Evolutionary conservation across 73 alveolate species (phyloP).

Genomic region (Tetrahymena elliotti): DNA sequence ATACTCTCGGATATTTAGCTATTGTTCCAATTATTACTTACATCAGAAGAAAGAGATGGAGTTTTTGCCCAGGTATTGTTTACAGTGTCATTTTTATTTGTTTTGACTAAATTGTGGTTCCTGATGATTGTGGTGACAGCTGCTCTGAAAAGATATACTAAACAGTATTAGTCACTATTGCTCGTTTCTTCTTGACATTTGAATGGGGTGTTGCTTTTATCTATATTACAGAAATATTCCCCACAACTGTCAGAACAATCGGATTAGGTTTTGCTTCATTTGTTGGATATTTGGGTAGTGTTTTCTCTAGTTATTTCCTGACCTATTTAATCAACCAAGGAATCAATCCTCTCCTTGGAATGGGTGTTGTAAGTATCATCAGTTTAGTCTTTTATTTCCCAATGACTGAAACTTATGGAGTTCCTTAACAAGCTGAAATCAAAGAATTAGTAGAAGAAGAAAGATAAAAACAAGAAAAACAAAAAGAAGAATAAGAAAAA

Average conservation of each 20-base stretch:
- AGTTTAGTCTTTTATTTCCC: neutral
- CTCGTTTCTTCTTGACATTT: neutral
- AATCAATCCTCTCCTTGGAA: neutral
- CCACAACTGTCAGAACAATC: neutral
- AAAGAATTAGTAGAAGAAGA: neutral
- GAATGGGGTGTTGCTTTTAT: neutral
- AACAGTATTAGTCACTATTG: neutral
- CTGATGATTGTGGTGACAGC: neutral
- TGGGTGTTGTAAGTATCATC: neutral
- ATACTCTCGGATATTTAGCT: neutral
- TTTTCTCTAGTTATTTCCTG: neutral
- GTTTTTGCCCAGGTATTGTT: neutral
- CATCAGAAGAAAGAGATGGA: neutral
- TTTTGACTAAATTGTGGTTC: neutral
- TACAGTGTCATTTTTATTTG: neutral
- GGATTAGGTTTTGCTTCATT: neutral
- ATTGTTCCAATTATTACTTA: neutral
- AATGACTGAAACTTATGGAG: neutral
- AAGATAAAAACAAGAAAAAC: neutral
- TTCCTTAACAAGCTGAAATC: neutral
- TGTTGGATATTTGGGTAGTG: neutral
- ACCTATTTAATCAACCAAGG: neutral
- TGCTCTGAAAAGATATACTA: neutral
- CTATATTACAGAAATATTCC: neutral
- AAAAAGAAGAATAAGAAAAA: neutral